Base-by-base conservation (phyloP, 2,329 filamentous ascomycete genomes). In the Blastomyces percursus region DNA sequence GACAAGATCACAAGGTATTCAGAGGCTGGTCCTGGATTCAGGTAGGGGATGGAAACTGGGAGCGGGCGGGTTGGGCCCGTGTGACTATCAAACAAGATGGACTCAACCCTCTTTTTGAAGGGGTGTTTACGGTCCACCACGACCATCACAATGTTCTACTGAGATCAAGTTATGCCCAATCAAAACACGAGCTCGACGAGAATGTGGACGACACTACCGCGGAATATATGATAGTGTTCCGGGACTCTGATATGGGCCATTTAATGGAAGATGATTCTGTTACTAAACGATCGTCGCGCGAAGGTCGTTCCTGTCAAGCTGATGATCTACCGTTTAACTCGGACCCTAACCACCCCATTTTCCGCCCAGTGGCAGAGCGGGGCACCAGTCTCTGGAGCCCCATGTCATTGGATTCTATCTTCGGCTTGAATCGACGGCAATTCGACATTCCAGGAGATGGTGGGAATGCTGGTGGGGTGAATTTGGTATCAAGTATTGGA, bases 71-170 rank as follows among this genome's bases (percentile, higher is more conserved):
- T 54, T 96, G 90, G 90, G 90, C 93, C 52, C 83, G 94, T 63
- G 85, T 97, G 65, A 85, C 86, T 57, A 79, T 99, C 12, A 82
- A 85, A 68, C 80, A 81, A 66, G 94, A 99, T 76, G 94, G 94
- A 2, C 75, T 79, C 51, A 72, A 83, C 19, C 94, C 94, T 27
- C 75, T 96, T 38, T 99, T 99, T 68, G 90, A 96, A 74, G 94
- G 94, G 61, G 88, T 88, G 2, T 96, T 97, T 73, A 86, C 87
- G 42, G 77, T 97, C 46, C 79, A 89, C 70, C 85, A 88, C 62
- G 86, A 96, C 71, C 86, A 92, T 68, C 91, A 99, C 75, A 91
- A 97, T 73, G 81, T 99, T 60, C 88, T 95, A 71, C 85, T 90
- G 35, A 84, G 83, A 65, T 82, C 82, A 35, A 87, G 86, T 65